Percentiles rank a stretch among this genome's conserved stretches.
Conservation (phyloP, 495 filamentous ascomycete genomes). For the Polyplosphaeria fusca region DNA sequence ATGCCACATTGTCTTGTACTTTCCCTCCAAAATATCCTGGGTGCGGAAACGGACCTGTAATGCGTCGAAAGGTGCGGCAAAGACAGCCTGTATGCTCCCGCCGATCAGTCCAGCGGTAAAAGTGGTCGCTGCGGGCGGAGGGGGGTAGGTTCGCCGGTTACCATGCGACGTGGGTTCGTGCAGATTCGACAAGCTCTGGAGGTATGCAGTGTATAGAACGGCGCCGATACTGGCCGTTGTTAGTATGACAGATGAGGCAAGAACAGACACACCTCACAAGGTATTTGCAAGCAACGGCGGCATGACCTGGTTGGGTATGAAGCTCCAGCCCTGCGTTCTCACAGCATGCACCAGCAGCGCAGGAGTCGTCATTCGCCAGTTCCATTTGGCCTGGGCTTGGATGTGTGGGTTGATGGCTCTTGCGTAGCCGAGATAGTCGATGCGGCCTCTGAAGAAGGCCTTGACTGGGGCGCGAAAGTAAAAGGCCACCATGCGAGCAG, state of each 20-base stretch:
- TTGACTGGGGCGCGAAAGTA: conserved; percentile 88
- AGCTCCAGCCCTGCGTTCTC: conserved; percentile 74
- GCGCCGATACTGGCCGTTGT: conserved; percentile 62
- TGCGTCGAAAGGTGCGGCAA: conserved; percentile 86
- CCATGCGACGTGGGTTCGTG: conserved; percentile 69
- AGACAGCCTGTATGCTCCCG: conserved; percentile 71
- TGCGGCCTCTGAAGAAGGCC: conserved; percentile 81
- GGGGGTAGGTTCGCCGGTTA: conserved; percentile 70
- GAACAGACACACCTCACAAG: conserved; percentile 42
- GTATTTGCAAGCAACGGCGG: conserved; percentile 85
- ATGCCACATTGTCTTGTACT: conserved; percentile 77
- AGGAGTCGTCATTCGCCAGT: conserved; percentile 70
- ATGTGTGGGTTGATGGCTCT: conserved; percentile 64
- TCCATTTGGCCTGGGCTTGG: conserved; percentile 56
- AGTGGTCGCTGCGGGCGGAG: conserved; percentile 61
- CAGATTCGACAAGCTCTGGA: conserved; percentile 69
- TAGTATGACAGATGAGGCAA: background rate
- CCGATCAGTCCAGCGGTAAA: conserved; percentile 76
- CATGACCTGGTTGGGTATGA: conserved; percentile 83
- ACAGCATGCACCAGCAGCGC: conserved; percentile 77
- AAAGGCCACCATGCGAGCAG: conserved; percentile 74
- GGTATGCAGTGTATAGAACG: conserved; percentile 81
- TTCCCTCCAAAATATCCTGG: conserved; percentile 62
- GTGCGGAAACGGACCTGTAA: conserved; percentile 76
- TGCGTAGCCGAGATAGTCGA: conserved; percentile 73